These are phyloP conservation scores for Candida alai DNA, from an alignment of 805 yeast species.

Conservation along the genomic window DNA sequence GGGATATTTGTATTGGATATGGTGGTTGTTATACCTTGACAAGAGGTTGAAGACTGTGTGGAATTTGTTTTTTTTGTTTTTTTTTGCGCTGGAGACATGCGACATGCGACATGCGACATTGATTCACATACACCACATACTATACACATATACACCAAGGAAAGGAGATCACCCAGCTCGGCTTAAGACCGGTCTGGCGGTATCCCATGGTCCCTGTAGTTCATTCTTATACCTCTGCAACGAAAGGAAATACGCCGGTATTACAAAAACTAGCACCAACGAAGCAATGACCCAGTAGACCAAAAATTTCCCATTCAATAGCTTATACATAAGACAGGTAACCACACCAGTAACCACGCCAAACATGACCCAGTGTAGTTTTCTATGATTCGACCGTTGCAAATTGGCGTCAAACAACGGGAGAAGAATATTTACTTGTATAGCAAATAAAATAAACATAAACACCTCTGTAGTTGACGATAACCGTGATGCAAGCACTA, in stretches of 20 bases:
- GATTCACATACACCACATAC: not conserved
- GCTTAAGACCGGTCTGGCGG: slow-evolving; percentile 64
- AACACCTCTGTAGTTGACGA: slow-evolving; percentile 72
- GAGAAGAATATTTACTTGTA: slow-evolving; percentile 66
- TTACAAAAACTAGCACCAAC: slow-evolving; percentile 44
- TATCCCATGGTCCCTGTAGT: slow-evolving; percentile 91
- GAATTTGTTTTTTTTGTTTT: slow-evolving; percentile 1
- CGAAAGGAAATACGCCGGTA: slow-evolving; percentile 68
- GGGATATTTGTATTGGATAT: not conserved
- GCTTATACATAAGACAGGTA: slow-evolving; percentile 23
- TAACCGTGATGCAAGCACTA: slow-evolving; percentile 86
- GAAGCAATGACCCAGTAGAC: slow-evolving; percentile 50
- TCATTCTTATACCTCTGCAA: slow-evolving; percentile 81
- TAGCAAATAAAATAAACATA: slow-evolving; percentile 71
- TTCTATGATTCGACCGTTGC: slow-evolving; percentile 34
- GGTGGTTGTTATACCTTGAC: not conserved
- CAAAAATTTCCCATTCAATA: slow-evolving; percentile 26
- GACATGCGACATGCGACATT: slow-evolving; percentile 4
- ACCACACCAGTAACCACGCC: slow-evolving; percentile 16
- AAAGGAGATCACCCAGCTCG: too few relatives aligned
- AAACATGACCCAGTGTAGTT: slow-evolving; percentile 20
- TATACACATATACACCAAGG: too few relatives aligned
- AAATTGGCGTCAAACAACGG: slow-evolving; percentile 68
- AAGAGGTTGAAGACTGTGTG: not conserved
- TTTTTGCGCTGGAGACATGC: not conserved